Evolutionary conservation across 73 alveolate genomes (phyloP).

Genomic region (Symbiodinium pilosum): DNA sequence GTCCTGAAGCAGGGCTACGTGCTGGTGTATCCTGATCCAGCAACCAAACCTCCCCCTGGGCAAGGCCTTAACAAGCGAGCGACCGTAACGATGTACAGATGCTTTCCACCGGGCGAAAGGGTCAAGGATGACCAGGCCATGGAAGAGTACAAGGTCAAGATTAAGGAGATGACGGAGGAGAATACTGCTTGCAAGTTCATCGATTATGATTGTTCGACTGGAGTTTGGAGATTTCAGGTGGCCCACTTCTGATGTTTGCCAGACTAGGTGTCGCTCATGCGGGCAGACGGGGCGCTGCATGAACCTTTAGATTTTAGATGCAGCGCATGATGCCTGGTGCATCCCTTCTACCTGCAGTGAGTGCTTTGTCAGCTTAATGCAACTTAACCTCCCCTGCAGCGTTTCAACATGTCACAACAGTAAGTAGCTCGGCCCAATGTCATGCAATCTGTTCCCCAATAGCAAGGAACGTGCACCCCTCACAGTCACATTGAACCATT

Average conservation of each 20-base stretch:
- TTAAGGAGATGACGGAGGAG: constrained; percentile 69
- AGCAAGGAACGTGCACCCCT: too few relatives aligned
- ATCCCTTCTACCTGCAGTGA: too few relatives aligned
- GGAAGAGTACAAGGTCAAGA: constrained; percentile 43
- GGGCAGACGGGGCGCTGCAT: too few relatives aligned
- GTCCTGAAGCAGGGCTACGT: constrained; percentile 28
- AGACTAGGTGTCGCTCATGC: too few relatives aligned
- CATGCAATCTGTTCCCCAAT: too few relatives aligned
- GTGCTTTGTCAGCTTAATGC: too few relatives aligned
- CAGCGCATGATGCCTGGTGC: too few relatives aligned
- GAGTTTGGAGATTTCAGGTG: constrained; percentile 49
- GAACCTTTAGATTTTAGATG: too few relatives aligned
- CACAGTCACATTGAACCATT: too few relatives aligned
- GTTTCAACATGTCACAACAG: too few relatives aligned
- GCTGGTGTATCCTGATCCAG: constrained; percentile 54
- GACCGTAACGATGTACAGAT: constrained; percentile 64
- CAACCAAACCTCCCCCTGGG: background rate
- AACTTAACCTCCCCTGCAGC: too few relatives aligned
- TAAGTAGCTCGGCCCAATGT: too few relatives aligned
- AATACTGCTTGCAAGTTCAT: constrained; percentile 41
- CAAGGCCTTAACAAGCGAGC: constrained; percentile 46
- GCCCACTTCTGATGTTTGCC: constrained; percentile 25
- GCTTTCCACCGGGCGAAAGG: constrained; percentile 42
- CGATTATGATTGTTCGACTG: constrained; percentile 50
- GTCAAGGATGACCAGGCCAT: background rate